These are phyloP conservation scores for Pythium dissotocum DNA, from an alignment of 352 stramenopile genomes.

Conservation along the genomic window DNA sequence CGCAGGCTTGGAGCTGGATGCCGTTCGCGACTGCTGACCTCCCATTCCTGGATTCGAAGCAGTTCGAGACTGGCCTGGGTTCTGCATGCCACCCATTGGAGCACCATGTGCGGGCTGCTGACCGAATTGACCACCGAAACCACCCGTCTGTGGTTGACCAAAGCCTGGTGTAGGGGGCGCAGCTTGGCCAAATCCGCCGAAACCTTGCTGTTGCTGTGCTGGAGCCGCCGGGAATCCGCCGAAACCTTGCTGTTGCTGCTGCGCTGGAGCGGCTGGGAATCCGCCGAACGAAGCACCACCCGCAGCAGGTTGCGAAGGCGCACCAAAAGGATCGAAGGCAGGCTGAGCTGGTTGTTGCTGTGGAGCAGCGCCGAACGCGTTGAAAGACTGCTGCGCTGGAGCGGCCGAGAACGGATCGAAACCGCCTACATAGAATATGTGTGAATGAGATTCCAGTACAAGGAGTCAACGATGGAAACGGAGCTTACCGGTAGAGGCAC, in stretches of 20 bases:
- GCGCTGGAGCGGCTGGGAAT: slow-evolving; percentile 35
- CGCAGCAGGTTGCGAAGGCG: slow-evolving; percentile 30
- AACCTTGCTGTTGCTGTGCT: slow-evolving; percentile 41
- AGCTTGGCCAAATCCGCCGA: slow-evolving; percentile 46
- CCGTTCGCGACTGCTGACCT: slow-evolving; percentile 37
- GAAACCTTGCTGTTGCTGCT: slow-evolving; percentile 29
- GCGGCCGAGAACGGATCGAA: slow-evolving; percentile 68
- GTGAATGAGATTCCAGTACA: no score
- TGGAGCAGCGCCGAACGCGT: slow-evolving; percentile 51
- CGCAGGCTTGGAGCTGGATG: slow-evolving; percentile 57
- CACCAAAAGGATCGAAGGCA: slow-evolving; percentile 67
- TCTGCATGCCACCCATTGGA: slow-evolving; percentile 54
- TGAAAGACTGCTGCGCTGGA: slow-evolving; percentile 43
- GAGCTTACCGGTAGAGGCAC: slow-evolving; percentile 1
- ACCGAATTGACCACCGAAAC: slow-evolving; percentile 28
- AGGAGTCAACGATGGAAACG: no score
- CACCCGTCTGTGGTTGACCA: slow-evolving; percentile 29
- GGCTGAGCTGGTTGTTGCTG: slow-evolving; percentile 39
- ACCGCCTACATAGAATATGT: slow-evolving; percentile 28
- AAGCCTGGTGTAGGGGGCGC: slow-evolving; percentile 23
- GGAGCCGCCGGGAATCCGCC: slow-evolving; percentile 11
- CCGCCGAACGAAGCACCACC: slow-evolving; percentile 38
- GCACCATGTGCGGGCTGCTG: slow-evolving; percentile 21
- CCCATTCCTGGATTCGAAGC: slow-evolving; percentile 28
- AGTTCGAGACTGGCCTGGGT: slow-evolving; percentile 24